Percentiles rank a stretch among this genome's conserved stretches.
phyloP scores from a whole-genome alignment of 305 asterid species.

The Fraxinus sp. region DNA sequence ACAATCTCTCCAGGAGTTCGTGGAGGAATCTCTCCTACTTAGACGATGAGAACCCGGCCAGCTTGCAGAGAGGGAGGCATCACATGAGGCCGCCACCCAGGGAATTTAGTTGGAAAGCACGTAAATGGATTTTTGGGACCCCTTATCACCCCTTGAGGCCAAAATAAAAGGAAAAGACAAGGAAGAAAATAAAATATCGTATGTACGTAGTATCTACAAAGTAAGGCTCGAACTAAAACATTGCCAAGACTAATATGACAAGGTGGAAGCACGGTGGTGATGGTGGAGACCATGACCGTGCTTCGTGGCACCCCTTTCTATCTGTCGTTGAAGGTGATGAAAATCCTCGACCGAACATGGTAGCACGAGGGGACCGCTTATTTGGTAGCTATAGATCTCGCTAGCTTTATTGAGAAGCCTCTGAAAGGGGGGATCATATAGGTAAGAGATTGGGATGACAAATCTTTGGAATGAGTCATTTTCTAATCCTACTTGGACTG shows the following conservation, averaged over 20 bases:
- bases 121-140: too few relatives aligned
- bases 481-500: conserved; percentile 38
- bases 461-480: conserved; percentile 36
- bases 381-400: conserved; percentile 29
- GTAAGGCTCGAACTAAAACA: too few relatives aligned
- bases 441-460: conserved; percentile 32
- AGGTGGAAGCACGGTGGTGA: not conserved
- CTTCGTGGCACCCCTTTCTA: conserved; percentile 14
- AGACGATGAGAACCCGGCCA: too few relatives aligned
- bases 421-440: conserved; percentile 28
- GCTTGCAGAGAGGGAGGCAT: too few relatives aligned
- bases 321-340: conserved; percentile 29
- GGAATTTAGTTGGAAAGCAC: too few relatives aligned
- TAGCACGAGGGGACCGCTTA: conserved; percentile 30
- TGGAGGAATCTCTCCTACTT: too few relatives aligned
- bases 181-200: too few relatives aligned
- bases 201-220: too few relatives aligned
- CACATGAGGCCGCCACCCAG: too few relatives aligned
- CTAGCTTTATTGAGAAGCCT: conserved; percentile 31
- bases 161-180: too few relatives aligned
- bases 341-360: conserved; percentile 45
- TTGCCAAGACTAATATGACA: not conserved
- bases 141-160: too few relatives aligned
- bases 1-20: too few relatives aligned
- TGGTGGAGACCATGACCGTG: not conserved